phyloP scores from a whole-genome alignment of 257 asterid species.

The Solanum piurae region DNA sequence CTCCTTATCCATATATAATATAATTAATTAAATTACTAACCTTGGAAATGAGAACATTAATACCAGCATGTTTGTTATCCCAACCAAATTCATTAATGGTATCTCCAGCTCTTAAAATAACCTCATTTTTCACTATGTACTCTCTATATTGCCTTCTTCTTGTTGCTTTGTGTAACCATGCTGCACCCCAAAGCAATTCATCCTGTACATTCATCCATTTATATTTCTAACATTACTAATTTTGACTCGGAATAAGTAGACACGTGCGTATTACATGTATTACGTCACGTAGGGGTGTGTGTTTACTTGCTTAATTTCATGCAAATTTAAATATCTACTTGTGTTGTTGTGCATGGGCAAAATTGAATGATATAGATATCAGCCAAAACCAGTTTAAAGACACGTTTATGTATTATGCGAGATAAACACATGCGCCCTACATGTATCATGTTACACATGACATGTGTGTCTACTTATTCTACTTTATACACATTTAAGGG shows the following conservation, averaged over 20 bases:
- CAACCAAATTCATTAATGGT: conserved; percentile 87
- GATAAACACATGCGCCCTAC: no score
- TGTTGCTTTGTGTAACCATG: conserved; percentile 94
- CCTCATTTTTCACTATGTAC: conserved; percentile 71
- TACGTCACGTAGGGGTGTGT: fast-evolving
- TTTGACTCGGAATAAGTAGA: neutral
- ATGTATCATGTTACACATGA: no score
- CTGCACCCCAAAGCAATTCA: conserved; percentile 85
- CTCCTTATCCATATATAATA: neutral
- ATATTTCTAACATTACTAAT: neutral
- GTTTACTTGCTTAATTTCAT: no score
- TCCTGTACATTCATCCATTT: conserved; percentile 24
- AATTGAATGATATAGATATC: no score
- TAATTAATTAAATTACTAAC: conserved; percentile 14
- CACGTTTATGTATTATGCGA: no score
- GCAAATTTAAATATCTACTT: no score
- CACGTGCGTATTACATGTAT: fast-evolving
- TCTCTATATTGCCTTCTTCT: conserved; percentile 56
- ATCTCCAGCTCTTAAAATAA: conserved; percentile 72
- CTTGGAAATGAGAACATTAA: conserved; percentile 83
- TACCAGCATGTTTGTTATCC: conserved; percentile 95
- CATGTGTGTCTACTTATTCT: no score
- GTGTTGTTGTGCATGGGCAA: no score
- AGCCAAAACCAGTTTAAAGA: no score
- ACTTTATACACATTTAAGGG: neutral